phyloP scores from a whole-genome alignment of 495 filamentous ascomycete genomes.

The Aspergillus funiculosus region DNA sequence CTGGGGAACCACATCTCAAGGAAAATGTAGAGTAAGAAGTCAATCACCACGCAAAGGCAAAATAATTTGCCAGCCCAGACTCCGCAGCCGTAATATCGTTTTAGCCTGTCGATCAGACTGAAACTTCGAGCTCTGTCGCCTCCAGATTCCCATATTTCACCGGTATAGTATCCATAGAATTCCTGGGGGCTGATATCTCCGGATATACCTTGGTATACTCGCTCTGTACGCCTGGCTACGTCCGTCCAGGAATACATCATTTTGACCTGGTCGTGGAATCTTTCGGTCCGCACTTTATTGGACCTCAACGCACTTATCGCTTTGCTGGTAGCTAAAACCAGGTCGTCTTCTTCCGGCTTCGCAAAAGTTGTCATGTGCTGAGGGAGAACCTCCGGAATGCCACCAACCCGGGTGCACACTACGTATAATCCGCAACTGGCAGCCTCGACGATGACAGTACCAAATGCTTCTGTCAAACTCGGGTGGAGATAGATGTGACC shows the following conservation, averaged over 20 bases:
- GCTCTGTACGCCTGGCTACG: constrained; percentile 84
- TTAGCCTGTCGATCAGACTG: constrained; percentile 87
- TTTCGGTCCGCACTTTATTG: constrained; percentile 80
- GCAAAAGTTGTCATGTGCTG: constrained; percentile 92
- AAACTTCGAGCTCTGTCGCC: constrained; percentile 76
- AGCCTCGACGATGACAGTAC: constrained; percentile 95
- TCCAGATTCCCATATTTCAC: constrained; percentile 58
- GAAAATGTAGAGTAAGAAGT: constrained; percentile 82
- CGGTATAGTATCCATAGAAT: constrained; percentile 73
- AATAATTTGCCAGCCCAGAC: constrained; percentile 98
- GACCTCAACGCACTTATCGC: constrained; percentile 76
- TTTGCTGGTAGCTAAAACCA: constrained; percentile 73
- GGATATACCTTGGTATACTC: constrained; percentile 88
- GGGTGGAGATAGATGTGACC: constrained; percentile 97
- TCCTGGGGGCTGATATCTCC: constrained; percentile 77
- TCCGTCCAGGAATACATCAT: constrained; percentile 98
- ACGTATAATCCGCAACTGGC: constrained; percentile 93
- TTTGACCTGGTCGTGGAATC: constrained; percentile 94
- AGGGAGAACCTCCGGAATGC: constrained; percentile 92
- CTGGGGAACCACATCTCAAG: constrained; percentile 84
- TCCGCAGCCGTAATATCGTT: constrained; percentile 98
- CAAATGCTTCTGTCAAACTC: constrained; percentile 91
- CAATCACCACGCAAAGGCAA: constrained; percentile 87
- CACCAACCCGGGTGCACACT: constrained; percentile 92
- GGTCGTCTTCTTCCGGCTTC: constrained; percentile 85